Evolutionary conservation across 768 basidiomycete species (phyloP), one percentile per base, ranked within the genome.

Genomic region (Chalciporus pseudorubinellus): DNA sequence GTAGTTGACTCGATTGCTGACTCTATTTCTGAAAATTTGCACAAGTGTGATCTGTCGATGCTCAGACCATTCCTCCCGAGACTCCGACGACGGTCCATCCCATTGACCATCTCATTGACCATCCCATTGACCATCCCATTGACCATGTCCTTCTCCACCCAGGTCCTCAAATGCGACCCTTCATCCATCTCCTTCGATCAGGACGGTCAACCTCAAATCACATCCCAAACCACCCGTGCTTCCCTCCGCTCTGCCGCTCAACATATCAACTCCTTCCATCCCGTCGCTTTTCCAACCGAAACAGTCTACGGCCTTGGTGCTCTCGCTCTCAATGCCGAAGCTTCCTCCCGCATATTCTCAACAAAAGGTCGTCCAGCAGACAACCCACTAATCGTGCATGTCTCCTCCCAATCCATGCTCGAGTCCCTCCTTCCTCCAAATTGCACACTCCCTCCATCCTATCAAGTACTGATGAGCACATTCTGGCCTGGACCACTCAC

Each of bases 261-360:
- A 50, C 75, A 79, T 50, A 77, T 76, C 41, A 59, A 77, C 29
- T 71, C 71, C 20, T 60, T 68, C 14, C 73, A 81, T 51, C 76
- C 81, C 19, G 87, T 98, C 49, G 95, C 87, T 0, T 90, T 99
- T 65, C 95, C 97, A 0, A 98, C 97, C 26, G 97, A 99, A 71
- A 98, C 97, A 0, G 97, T 99, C 11, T 99, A 98, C 69, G 97
- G 97, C 1, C 83, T 99, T n/a, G 97, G 90, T 24, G 97, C 93
- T 0, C 71, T 85, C 19, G 93, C 95, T 0, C 72, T 92, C 40
- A 73, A 83, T 59, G 56, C 78, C 8, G 56, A 70, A 14, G 92
- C 95, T 3, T 80, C 83, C 6, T 64, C 77, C 3, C 78, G 77
- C 59, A 94, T 99, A 60, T 99, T 93, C 70, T 68, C 79, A 16